phyloP scores from a whole-genome alignment of 2,329 filamentous ascomycete genomes.

The Blastomyces emzantsi region DNA sequence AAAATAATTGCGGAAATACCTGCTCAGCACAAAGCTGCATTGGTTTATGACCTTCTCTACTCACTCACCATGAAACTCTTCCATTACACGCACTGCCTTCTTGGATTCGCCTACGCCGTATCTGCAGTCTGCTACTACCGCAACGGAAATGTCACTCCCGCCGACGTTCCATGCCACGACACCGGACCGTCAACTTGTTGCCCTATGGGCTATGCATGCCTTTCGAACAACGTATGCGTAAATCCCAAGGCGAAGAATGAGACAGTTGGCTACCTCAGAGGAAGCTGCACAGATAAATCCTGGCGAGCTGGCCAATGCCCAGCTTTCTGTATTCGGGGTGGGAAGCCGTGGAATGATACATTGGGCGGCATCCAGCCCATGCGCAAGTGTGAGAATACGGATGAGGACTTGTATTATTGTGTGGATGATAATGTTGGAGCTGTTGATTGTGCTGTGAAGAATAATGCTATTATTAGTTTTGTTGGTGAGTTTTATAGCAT shows the following conservation, averaged over 20 bases:
- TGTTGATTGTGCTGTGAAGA: background rate
- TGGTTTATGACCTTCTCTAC: background rate
- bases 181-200: background rate
- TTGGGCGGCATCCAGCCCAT: background rate
- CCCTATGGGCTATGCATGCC: background rate
- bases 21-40: background rate
- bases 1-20: background rate
- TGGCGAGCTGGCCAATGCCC: background rate
- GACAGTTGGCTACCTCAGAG: background rate
- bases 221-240: background rate
- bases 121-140: background rate
- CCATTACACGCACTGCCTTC: background rate
- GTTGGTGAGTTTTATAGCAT: background rate
- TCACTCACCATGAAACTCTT: background rate
- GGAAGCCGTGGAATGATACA: background rate
- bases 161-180: background rate
- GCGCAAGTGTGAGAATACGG: constrained; percentile 1
- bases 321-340: background rate
- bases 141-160: constrained; percentile 1
- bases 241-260: background rate
- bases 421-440: background rate
- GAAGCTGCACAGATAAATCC: constrained; percentile 1
- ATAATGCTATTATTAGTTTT: background rate
- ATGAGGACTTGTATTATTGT: background rate
- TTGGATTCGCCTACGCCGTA: background rate